A percentile compares a stretch with the other conserved stretches of the same genome.
These are phyloP conservation scores for Willaertia magna DNA, from an alignment of 208 protist genomes.

Conservation along the genomic window DNA sequence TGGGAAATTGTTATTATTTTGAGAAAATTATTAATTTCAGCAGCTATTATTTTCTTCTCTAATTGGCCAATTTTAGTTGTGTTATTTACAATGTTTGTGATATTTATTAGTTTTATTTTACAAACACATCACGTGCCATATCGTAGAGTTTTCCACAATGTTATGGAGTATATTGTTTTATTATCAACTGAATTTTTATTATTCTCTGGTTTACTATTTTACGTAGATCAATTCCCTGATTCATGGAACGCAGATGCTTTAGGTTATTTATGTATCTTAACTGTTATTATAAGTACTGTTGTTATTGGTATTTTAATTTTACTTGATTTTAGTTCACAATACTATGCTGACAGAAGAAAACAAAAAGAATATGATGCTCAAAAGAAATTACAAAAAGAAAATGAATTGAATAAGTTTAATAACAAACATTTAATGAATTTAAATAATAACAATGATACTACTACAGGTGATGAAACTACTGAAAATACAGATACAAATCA, in stretches of 20 bases:
- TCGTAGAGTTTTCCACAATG: not conserved
- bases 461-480: no score
- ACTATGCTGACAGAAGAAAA: not conserved
- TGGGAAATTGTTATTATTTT: conserved; percentile 8
- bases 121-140: not conserved
- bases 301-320: not conserved
- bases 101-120: not conserved
- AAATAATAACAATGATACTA: no score
- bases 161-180: not conserved
- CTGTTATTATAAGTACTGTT: not conserved
- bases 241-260: not conserved
- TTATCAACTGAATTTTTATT: not conserved
- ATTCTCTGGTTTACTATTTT: not conserved
- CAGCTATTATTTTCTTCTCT: not conserved
- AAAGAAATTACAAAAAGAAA: not conserved
- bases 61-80: not conserved
- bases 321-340: not conserved
- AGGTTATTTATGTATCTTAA: not conserved
- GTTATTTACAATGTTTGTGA: not conserved
- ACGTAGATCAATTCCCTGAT: not conserved
- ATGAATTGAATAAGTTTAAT: no score
- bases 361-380: not conserved
- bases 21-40: not conserved
- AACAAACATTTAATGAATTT: no score
- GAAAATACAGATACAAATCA: no score